Evolutionary conservation across 2,329 filamentous ascomycete genomes (phyloP), one percentile per base, ranked within the genome.

Genomic region (Phialocephala subalpina): DNA sequence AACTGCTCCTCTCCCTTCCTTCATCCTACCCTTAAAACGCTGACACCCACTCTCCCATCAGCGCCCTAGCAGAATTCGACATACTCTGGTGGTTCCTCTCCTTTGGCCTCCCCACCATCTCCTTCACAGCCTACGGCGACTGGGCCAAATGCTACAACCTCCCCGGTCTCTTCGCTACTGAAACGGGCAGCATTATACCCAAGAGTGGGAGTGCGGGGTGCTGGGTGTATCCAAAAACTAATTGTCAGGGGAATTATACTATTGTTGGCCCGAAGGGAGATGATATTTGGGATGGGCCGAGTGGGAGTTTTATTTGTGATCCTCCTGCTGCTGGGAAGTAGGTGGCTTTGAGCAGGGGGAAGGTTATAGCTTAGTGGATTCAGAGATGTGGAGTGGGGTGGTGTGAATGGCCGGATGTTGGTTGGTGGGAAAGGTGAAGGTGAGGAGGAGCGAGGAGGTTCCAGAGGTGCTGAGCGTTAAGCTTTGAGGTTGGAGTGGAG

Each of bases 301-400:
- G 58, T 16, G 40, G 36, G 40, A 60, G 20, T 33, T 60, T 42
- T 36, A 60, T 60, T 45, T 49, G 40, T 36, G 58, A 47, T 49
- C 29, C n/a, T 14, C 25, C 40, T 1, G 20, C 18, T 33, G 9
- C 40, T n/a, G n/a, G n/a, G 40, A 8, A 42, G 40, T 42, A 42
- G 18, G 40, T 40, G 18, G 18, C 36, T 40, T 3, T n/a, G n/a
- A n/a, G n/a, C n/a, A n/a, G n/a, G n/a, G n/a, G n/a, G n/a, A n/a
- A n/a, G n/a, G n/a, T n/a, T n/a, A n/a, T n/a, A n/a, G n/a, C n/a
- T n/a, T n/a, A n/a, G n/a, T n/a, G n/a, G n/a, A n/a, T n/a, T n/a
- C n/a, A n/a, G n/a, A n/a, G n/a, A n/a, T n/a, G n/a, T n/a, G n/a
- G n/a, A n/a, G n/a, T n/a, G n/a, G n/a, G n/a, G n/a, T n/a, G n/a